A percentile compares a stretch with the other conserved stretches of the same genome.
Evolutionary conservation across 495 filamentous ascomycete genomes (phyloP).

Genomic region (Tuber microsphaerosporum): DNA sequence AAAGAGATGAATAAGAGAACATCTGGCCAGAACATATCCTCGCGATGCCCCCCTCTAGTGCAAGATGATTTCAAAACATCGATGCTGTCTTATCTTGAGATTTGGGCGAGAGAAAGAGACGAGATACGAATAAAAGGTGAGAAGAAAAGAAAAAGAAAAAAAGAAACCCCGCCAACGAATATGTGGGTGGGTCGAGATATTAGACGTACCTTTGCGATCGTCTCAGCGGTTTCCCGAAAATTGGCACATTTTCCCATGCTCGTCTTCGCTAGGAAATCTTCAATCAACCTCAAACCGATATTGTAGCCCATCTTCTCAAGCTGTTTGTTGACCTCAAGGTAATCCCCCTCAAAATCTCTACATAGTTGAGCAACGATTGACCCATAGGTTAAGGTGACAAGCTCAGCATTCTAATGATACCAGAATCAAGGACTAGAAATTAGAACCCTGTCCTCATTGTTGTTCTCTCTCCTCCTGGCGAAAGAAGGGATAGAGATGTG

Average conservation of each 20-base stretch:
- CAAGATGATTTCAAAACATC: neutral
- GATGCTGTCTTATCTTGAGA: neutral
- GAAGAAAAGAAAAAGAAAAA: neutral
- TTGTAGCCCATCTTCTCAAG: constrained; percentile 99
- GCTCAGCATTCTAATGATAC: constrained; percentile 65
- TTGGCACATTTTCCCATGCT: constrained; percentile 82
- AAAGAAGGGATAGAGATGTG: neutral
- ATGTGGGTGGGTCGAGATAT: constrained; percentile 4
- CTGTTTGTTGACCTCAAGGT: constrained; percentile 90
- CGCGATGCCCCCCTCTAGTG: neutral
- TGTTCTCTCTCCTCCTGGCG: neutral
- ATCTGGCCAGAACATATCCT: neutral
- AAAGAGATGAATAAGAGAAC: neutral
- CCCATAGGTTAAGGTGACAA: constrained; percentile 94
- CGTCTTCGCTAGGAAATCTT: constrained; percentile 94
- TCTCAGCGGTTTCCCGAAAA: constrained; percentile 91
- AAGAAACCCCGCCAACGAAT: neutral
- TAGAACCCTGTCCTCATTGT: neutral
- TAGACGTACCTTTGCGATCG: constrained; percentile 76
- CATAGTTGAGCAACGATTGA: constrained; percentile 95
- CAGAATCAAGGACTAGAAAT: constrained; percentile 3
- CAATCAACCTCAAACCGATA: constrained; percentile 90
- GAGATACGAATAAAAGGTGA: neutral
- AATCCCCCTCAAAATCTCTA: constrained; percentile 89
- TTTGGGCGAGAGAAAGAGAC: no score